Evolutionary conservation across 768 basidiomycete genomes (phyloP), one percentile per base, ranked within the genome.

Genomic region (Leccinum rimulosum): DNA sequence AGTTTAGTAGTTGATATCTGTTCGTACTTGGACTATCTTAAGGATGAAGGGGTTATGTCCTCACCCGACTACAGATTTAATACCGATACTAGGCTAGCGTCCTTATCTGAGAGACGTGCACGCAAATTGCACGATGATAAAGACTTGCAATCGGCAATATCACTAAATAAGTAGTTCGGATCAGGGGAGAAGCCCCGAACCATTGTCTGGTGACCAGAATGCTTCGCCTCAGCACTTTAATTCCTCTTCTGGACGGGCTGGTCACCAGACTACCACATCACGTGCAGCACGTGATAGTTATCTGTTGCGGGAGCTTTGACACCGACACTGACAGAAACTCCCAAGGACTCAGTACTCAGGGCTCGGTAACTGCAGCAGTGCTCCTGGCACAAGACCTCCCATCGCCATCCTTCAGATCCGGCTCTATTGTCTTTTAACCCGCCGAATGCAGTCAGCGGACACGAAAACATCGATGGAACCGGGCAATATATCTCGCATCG

Each of bases 401-500:
- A 15, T 38, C 33, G 30, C 47, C 28, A 2, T 40, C 8, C 56
- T 22, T 35, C 27, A 10, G 22, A 22, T 43, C 38, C 11, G 17
- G 7, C 12, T 6, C 35, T 4, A n/a, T 5, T 3, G 2, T 40
- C 3, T 6, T 10, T 19, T 1, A 52, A 9, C n/a, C 5, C 49
- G 14, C 14, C 35, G 11, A n/a, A 69, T 67, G 65, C 55, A 56
- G 14, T 35, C 50, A 4, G 36, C 19, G 30, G 58, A 49, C 1
- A 19, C 22, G 31, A 61, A 50, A 61, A 68, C 36, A 63, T 67
- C 67, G 11, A 12, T 50, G 3, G 74, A 43, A 25, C 25, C 75
- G 6, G 65, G 70, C 17, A 79, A 77, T 52, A 48, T 66, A 31
- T 74, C 77, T 17, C 75, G 84, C 28, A 67, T 81, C 19, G 76